phyloP scores from a whole-genome alignment of 345 rosid genomes.

The Eucalyptus marginata region DNA sequence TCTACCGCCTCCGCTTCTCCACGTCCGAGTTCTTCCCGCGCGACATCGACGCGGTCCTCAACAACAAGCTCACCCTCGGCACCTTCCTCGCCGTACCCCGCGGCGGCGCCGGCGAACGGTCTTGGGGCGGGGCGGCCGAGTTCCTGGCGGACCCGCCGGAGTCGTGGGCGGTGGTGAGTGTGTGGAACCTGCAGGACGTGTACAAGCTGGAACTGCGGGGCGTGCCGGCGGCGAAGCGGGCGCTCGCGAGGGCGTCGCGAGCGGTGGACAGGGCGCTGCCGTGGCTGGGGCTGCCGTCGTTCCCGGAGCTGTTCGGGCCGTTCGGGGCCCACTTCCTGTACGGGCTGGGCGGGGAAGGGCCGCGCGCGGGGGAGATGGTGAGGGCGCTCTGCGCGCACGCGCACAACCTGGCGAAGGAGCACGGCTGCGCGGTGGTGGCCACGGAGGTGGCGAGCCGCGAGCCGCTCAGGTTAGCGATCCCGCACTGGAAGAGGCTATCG shows the following conservation, averaged over 20 bases:
- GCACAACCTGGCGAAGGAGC: slow-evolving; percentile 67
- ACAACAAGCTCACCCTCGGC: slow-evolving; percentile 63
- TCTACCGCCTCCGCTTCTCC: slow-evolving; percentile 69
- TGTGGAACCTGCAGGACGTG: slow-evolving; percentile 82
- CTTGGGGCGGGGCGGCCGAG: slow-evolving; percentile 51
- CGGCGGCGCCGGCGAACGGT: slow-evolving; percentile 2
- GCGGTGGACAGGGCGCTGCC: slow-evolving; percentile 61
- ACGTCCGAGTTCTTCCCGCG: slow-evolving; percentile 94
- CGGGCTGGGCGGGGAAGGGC: slow-evolving; percentile 91
- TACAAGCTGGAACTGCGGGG: slow-evolving; percentile 77
- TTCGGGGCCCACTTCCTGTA: slow-evolving; percentile 77
- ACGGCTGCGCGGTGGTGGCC: slow-evolving; percentile 67
- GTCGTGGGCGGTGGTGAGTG: slow-evolving; percentile 81
- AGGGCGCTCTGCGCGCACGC: slow-evolving; percentile 66
- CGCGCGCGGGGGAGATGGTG: slow-evolving; percentile 46
- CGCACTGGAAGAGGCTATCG: slow-evolving; percentile 77
- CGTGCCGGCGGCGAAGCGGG: slow-evolving; percentile 34
- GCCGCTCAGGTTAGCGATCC: slow-evolving; percentile 47
- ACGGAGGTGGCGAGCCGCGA: slow-evolving; percentile 56
- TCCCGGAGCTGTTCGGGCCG: slow-evolving; percentile 76
- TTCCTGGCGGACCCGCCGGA: slow-evolving; percentile 69
- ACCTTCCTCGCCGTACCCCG: slow-evolving; percentile 79
- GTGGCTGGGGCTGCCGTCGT: slow-evolving; percentile 65
- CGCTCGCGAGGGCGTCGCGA: slow-evolving; percentile 55
- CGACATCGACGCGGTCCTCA: slow-evolving; percentile 76